Evolutionary conservation across 768 basidiomycete genomes (phyloP).

Genomic region (Naganishia onofrii): DNA sequence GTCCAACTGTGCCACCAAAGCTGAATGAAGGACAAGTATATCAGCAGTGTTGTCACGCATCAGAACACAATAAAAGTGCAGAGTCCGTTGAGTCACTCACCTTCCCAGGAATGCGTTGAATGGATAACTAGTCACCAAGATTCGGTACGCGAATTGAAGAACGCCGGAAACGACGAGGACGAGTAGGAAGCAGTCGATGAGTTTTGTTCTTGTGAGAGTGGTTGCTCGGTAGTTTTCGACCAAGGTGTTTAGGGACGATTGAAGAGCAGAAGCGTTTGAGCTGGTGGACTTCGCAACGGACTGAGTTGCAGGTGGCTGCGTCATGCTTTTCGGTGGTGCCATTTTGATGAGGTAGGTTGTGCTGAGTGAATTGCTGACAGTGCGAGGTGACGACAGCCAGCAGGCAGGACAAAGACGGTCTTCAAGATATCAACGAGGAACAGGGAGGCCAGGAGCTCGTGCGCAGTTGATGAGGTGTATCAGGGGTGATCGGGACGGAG

Average conservation of each 20-base stretch:
- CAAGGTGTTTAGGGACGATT: slow-evolving; percentile 35
- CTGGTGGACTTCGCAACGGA: not conserved
- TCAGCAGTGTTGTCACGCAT: not conserved
- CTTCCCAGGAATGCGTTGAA: slow-evolving; percentile 97
- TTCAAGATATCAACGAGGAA: not conserved
- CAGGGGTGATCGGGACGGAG: not conserved
- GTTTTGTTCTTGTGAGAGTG: slow-evolving; percentile 81
- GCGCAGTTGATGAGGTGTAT: not conserved
- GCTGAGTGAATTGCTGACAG: not conserved
- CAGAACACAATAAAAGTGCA: too few relatives aligned
- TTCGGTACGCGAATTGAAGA: slow-evolving; percentile 84
- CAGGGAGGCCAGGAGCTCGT: not conserved
- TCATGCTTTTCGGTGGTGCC: not conserved
- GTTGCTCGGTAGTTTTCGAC: slow-evolving; percentile 62
- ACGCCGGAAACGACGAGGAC: slow-evolving; percentile 90
- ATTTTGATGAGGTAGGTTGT: not conserved
- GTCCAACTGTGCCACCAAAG: slow-evolving; percentile 88
- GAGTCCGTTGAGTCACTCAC: slow-evolving; percentile 57
- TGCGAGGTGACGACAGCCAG: not conserved
- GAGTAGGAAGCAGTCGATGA: slow-evolving; percentile 86
- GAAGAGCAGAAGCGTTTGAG: slow-evolving; percentile 17
- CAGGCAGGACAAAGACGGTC: not conserved
- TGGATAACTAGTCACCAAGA: slow-evolving; percentile 86
- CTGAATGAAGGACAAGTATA: slow-evolving; percentile 53
- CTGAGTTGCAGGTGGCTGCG: not conserved